Conservation (phyloP, 352 stramenopile genomes). For the Phytophthora aleatoria region DNA sequence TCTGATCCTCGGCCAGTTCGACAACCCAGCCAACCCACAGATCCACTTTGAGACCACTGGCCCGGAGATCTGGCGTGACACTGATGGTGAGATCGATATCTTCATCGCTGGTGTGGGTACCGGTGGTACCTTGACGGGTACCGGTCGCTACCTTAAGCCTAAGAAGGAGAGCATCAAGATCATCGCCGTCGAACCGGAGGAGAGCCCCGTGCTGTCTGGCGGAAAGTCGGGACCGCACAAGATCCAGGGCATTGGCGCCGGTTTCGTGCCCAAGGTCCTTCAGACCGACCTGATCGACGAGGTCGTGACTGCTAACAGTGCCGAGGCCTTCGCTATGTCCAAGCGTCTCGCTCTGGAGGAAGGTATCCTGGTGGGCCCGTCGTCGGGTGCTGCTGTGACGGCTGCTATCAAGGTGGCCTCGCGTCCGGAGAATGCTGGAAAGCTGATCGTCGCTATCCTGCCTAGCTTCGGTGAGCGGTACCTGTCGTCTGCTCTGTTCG, state of each 20-base stretch:
- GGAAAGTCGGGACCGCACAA: conserved; percentile 83
- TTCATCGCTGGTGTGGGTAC: conserved; percentile 91
- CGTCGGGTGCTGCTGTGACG: conserved; percentile 84
- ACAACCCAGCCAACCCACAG: conserved; percentile 97
- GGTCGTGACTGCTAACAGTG: conserved; percentile 82
- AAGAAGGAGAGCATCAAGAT: conserved; percentile 86
- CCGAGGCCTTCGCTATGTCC: conserved; percentile 86
- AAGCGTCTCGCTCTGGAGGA: conserved; percentile 86
- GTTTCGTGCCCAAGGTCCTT: conserved; percentile 85
- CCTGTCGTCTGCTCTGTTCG: conserved; percentile 81
- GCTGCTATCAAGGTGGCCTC: conserved; percentile 83
- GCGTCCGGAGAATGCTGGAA: conserved; percentile 82
- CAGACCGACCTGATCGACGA: conserved; percentile 88
- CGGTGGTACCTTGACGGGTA: conserved; percentile 87
- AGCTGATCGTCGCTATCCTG: conserved; percentile 91
- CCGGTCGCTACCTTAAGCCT: conserved; percentile 86
- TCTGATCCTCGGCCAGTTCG: conserved; percentile 94
- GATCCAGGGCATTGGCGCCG: conserved; percentile 87
- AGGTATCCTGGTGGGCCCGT: conserved; percentile 87
- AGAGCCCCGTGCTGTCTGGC: conserved; percentile 84
- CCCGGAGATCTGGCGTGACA: conserved; percentile 89
- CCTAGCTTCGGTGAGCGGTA: conserved; percentile 92
- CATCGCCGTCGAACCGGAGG: conserved; percentile 84
- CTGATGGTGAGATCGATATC: conserved; percentile 85
- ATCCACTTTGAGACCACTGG: conserved; percentile 91